Percentiles rank a stretch among this genome's conserved stretches.
phyloP scores from a whole-genome alignment of 768 basidiomycete genomes.

The Leucocoprinus sp. region DNA sequence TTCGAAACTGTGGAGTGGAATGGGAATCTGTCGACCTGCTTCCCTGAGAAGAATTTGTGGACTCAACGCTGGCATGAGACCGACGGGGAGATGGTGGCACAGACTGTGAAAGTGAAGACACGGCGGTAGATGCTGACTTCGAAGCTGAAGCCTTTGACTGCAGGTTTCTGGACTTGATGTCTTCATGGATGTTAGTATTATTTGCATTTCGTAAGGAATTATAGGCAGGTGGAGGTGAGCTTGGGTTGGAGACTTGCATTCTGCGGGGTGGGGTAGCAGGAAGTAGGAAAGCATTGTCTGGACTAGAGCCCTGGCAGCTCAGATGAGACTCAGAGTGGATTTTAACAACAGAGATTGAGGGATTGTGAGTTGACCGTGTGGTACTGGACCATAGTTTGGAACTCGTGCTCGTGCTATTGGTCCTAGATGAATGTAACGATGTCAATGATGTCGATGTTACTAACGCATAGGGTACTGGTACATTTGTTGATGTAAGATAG shows the following conservation, averaged over 20 bases:
- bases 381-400: conserved; percentile 7
- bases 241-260: neutral
- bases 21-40: neutral
- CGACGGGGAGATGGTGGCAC: conserved; percentile 8
- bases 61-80: conserved; percentile 6
- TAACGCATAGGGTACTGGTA: conserved; percentile 11
- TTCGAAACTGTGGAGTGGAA: conserved; percentile 13
- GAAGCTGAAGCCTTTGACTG: neutral
- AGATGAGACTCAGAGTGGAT: conserved; percentile 17
- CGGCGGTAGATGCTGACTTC: neutral
- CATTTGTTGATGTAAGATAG: conserved; percentile 5
- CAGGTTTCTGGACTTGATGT: neutral
- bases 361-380: conserved; percentile 13
- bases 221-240: conserved; percentile 42
- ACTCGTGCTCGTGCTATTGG: conserved; percentile 12
- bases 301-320: conserved; percentile 11
- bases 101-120: neutral
- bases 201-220: conserved; percentile 8
- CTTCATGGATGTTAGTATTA: neutral
- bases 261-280: conserved; percentile 1
- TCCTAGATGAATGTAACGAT: conserved; percentile 15
- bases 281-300: neutral
- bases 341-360: conserved; percentile 11
- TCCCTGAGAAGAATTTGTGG: conserved; percentile 4
- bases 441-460: conserved; percentile 16